phyloP scores from a whole-genome alignment of 768 basidiomycete species.

The Hirschioporus abietinus region DNA sequence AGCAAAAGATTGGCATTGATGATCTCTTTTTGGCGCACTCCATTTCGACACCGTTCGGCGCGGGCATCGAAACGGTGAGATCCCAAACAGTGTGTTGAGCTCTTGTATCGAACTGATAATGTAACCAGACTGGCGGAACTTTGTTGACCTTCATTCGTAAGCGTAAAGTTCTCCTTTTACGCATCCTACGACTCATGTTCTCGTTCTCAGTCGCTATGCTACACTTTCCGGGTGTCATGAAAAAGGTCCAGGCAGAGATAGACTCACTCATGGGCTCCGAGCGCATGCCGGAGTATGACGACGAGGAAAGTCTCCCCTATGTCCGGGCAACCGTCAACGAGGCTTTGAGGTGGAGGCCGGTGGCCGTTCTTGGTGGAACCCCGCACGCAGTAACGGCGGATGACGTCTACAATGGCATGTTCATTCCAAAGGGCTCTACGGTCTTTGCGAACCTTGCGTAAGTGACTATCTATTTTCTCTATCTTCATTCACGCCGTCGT shows the following conservation, averaged over 20 bases:
- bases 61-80: conserved; percentile 41
- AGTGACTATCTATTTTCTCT: background rate
- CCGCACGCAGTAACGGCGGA: conserved; percentile 16
- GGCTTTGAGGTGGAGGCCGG: conserved; percentile 6
- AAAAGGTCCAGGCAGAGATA: conserved; percentile 15
- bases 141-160: conserved; percentile 29
- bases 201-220: conserved; percentile 23
- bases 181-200: background rate
- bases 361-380: conserved; percentile 1
- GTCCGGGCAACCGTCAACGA: conserved; percentile 15
- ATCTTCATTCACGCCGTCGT: conserved; percentile 1
- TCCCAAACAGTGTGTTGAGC: background rate
- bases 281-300: conserved; percentile 11
- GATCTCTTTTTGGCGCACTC: conserved; percentile 42
- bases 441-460: conserved; percentile 17
- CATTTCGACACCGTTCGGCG: conserved; percentile 40
- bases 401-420: conserved; percentile 16
- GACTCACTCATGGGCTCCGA: conserved; percentile 6
- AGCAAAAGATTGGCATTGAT: conserved; percentile 26
- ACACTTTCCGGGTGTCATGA: conserved; percentile 21
- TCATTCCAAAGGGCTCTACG: conserved; percentile 19
- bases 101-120: conserved; percentile 2
- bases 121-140: conserved; percentile 16
- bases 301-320: conserved; percentile 14
- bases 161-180: conserved; percentile 7